These are phyloP conservation scores for Henckelia pumila DNA, from an alignment of 257 asterid species.

Conservation along the genomic window DNA sequence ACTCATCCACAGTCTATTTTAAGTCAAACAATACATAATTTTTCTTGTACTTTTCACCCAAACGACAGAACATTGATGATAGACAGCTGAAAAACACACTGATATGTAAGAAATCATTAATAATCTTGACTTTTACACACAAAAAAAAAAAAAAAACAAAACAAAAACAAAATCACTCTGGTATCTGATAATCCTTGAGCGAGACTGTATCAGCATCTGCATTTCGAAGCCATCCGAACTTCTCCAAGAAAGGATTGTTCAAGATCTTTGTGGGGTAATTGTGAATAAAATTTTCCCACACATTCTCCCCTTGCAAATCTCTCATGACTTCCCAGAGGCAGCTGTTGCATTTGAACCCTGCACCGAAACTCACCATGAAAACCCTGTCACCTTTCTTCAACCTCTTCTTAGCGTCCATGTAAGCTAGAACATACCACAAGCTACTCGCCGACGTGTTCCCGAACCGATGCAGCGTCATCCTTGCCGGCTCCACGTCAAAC, in stretches of 20 bases:
- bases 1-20: too few relatives aligned
- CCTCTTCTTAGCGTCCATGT: slow-evolving; percentile 82
- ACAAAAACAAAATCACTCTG: slow-evolving; percentile 26
- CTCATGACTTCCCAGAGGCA: slow-evolving; percentile 85
- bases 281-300: slow-evolving; percentile 58
- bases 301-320: slow-evolving; percentile 60
- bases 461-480: slow-evolving; percentile 88
- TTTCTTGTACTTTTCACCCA: neutral
- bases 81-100: neutral
- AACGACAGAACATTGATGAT: neutral
- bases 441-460: slow-evolving; percentile 96
- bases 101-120: too few relatives aligned
- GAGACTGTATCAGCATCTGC: slow-evolving; percentile 57
- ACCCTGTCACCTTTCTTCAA: slow-evolving; percentile 69
- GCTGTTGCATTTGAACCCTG: slow-evolving; percentile 95
- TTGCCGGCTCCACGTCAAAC: slow-evolving; percentile 84
- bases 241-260: slow-evolving; percentile 70
- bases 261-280: slow-evolving; percentile 53
- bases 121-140: too few relatives aligned
- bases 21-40: too few relatives aligned
- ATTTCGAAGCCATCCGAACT: slow-evolving; percentile 66
- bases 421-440: slow-evolving; percentile 82
- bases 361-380: slow-evolving; percentile 89
- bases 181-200: slow-evolving; percentile 68
- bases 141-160: too few relatives aligned